phyloP scores from a whole-genome alignment of 2,329 filamentous ascomycete genomes.

The Albophoma yamanashiensis region DNA sequence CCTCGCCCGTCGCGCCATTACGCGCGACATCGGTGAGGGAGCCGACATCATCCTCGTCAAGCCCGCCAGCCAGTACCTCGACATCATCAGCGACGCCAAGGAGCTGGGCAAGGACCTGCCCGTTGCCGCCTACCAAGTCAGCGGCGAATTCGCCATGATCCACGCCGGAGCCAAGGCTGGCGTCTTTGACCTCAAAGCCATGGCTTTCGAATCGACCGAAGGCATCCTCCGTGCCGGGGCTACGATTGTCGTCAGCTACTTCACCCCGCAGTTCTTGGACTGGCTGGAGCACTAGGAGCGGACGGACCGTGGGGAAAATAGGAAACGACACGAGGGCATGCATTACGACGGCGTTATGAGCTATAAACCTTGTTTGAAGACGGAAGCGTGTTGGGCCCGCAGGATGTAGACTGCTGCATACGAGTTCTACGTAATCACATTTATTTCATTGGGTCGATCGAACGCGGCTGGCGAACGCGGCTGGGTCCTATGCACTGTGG shows the following conservation, averaged over 20 bases:
- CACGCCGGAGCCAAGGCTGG: slow-evolving; percentile 91
- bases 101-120: slow-evolving; percentile 86
- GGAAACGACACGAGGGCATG: background rate
- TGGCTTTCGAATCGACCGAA: slow-evolving; percentile 92
- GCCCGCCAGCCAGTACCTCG: slow-evolving; percentile 87
- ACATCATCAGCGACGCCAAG: slow-evolving; percentile 96
- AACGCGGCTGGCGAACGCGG: background rate
- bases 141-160: slow-evolving; percentile 96
- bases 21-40: slow-evolving; percentile 82
- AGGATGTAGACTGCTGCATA: background rate
- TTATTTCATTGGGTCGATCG: background rate
- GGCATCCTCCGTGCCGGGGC: slow-evolving; percentile 89
- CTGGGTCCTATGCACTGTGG: background rate
- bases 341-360: slow-evolving; percentile 1
- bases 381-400: background rate
- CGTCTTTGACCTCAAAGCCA: slow-evolving; percentile 87
- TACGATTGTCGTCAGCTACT: slow-evolving; percentile 89
- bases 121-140: slow-evolving; percentile 92
- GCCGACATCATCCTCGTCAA: slow-evolving; percentile 99
- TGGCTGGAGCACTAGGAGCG: slow-evolving; percentile 44
- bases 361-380: background rate
- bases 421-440: background rate
- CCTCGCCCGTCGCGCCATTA: slow-evolving; percentile 80
- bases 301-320: slow-evolving; percentile 1
- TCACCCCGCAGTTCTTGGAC: slow-evolving; percentile 70